Percentiles rank a stretch among this genome's conserved stretches.
phyloP scores from a whole-genome alignment of 1,139 yeast species.

The Pichia sp. region DNA sequence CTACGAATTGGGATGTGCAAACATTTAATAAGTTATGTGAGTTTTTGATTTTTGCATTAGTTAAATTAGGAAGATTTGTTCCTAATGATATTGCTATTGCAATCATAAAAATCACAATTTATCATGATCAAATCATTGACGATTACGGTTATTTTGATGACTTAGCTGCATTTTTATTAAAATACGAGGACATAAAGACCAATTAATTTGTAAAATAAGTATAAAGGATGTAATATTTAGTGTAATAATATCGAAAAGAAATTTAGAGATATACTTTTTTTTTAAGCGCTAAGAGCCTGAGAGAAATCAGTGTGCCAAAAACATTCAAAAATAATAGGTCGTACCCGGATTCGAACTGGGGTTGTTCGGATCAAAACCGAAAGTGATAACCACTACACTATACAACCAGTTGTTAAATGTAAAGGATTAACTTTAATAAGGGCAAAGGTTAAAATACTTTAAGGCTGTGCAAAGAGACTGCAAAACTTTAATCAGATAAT shows the following conservation, averaged over 20 bases:
- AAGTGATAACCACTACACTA: constrained; percentile 64
- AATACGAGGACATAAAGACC: background rate
- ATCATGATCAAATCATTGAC: constrained; percentile 15
- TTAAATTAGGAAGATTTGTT: constrained; percentile 29
- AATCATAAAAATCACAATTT: constrained; percentile 16
- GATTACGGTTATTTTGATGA: constrained; percentile 28
- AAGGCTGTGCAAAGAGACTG: constrained; percentile 25
- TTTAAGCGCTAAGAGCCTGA: too few species aligned
- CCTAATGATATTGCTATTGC: constrained; percentile 25
- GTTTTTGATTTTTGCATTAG: constrained; percentile 25
- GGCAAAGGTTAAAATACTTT: constrained; percentile 27
- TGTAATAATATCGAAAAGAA: background rate
- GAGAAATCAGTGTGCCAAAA: background rate
- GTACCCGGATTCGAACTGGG: constrained; percentile 96
- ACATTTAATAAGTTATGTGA: constrained; percentile 26
- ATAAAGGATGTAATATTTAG: background rate
- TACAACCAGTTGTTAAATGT: constrained; percentile 32
- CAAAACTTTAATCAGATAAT: too few species aligned
- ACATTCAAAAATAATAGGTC: constrained; percentile 43
- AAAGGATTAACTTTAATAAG: background rate
- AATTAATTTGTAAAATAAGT: background rate
- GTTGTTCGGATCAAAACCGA: constrained; percentile 76
- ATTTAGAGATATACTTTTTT: too few species aligned
- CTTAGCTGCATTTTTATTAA: constrained; percentile 11
- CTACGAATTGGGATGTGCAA: constrained; percentile 29